These are phyloP conservation scores for Eimeria sp. DNA, from an alignment of 169 alveolate genomes.

Conservation along the genomic window DNA sequence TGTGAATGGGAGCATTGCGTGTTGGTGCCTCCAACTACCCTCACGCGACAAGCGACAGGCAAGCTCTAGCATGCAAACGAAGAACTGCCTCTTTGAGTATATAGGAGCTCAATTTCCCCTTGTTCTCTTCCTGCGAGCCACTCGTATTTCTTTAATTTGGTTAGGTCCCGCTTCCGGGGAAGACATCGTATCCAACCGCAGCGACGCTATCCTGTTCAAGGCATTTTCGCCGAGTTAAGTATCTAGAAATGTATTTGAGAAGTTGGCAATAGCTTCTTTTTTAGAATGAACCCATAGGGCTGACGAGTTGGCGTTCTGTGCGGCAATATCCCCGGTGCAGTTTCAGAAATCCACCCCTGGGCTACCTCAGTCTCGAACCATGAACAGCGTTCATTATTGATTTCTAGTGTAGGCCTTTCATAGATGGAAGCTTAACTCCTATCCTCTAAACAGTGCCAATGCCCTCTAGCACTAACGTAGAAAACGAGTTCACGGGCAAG, in stretches of 20 bases:
- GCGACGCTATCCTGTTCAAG: not conserved
- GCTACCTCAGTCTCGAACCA: not conserved
- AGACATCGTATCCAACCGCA: not conserved
- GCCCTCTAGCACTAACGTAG: not conserved
- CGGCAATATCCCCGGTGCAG: not conserved
- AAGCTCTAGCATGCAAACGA: not conserved
- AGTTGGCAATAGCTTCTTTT: not conserved
- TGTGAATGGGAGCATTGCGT: not conserved
- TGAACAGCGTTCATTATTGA: not conserved
- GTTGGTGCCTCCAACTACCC: not conserved
- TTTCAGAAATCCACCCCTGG: not conserved
- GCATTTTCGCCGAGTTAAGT: too few species aligned
- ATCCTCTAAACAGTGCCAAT: not conserved
- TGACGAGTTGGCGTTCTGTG: not conserved
- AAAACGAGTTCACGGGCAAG: too few species aligned
- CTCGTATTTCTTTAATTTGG: not conserved
- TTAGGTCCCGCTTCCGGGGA: not conserved
- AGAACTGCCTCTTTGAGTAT: not conserved
- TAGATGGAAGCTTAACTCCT: not conserved
- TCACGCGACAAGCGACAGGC: not conserved
- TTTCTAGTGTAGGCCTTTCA: not conserved
- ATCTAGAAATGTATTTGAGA: not conserved
- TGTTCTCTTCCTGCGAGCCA: not conserved
- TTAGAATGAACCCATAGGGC: not conserved
- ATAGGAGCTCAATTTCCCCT: not conserved